Evolutionary conservation across 768 basidiomycete genomes (phyloP).

Genomic region (Termitomyces sp.): DNA sequence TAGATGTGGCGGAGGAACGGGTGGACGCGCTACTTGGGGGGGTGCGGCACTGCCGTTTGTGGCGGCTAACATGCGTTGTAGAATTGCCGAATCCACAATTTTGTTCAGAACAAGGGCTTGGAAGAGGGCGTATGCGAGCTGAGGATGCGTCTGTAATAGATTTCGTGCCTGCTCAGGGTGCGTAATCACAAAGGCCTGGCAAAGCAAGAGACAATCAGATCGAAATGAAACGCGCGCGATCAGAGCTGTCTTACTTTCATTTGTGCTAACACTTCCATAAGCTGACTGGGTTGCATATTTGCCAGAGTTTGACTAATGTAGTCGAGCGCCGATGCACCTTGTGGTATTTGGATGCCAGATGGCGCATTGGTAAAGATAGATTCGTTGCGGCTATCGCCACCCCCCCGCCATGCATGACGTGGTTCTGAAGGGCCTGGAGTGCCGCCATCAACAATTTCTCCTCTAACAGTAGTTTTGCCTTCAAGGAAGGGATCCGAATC

Average conservation of each 20-base stretch:
- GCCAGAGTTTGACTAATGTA: slow-evolving; percentile 85
- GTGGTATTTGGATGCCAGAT: slow-evolving; percentile 68
- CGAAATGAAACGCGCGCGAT: slow-evolving; percentile 4
- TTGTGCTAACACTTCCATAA: slow-evolving; percentile 93
- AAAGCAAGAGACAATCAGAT: slow-evolving; percentile 8
- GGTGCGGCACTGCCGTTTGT: slow-evolving; percentile 22
- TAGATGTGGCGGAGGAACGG: slow-evolving; percentile 33
- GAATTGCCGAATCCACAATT: slow-evolving; percentile 83
- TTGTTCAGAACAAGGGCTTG: slow-evolving; percentile 92
- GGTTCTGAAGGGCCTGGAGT: slow-evolving; percentile 53
- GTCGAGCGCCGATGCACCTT: slow-evolving; percentile 72
- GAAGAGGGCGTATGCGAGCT: slow-evolving; percentile 94
- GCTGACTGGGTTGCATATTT: slow-evolving; percentile 74
- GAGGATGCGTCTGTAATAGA: slow-evolving; percentile 81
- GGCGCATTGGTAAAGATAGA: slow-evolving; percentile 69
- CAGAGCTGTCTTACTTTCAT: slow-evolving; percentile 79
- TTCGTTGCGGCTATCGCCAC: slow-evolving; percentile 36
- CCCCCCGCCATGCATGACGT: slow-evolving; percentile 51
- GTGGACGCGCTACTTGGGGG: slow-evolving; percentile 22
- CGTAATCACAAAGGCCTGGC: slow-evolving; percentile 85
- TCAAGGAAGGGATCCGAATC: slow-evolving; percentile 91
- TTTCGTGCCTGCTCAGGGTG: slow-evolving; percentile 87
- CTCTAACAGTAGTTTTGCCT: slow-evolving; percentile 84
- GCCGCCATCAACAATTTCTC: slow-evolving; percentile 74
- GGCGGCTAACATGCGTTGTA: slow-evolving; percentile 64